phyloP scores from a whole-genome alignment of 1,139 yeast species.

The Suhomyces guaymorum region DNA sequence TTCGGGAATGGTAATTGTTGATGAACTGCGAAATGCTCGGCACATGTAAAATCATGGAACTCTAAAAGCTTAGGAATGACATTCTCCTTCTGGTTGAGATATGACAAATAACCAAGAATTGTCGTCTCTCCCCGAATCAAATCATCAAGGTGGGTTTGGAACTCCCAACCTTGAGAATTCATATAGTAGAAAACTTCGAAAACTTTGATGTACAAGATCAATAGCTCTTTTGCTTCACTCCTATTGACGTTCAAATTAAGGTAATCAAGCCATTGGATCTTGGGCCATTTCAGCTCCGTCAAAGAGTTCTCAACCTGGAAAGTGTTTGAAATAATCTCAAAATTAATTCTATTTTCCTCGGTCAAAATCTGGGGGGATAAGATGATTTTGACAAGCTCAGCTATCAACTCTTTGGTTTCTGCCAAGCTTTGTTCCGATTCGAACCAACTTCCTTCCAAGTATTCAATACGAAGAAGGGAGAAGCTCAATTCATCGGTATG shows the following conservation, averaged over 20 bases:
- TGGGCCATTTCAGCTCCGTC: conserved; percentile 36
- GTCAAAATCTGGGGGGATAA: conserved; percentile 13
- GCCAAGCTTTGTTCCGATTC: conserved; percentile 17
- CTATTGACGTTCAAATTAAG: conserved; percentile 26
- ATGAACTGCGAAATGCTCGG: conserved; percentile 34
- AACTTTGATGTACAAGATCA: conserved; percentile 34
- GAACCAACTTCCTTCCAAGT: conserved; percentile 33
- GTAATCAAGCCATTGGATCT: conserved; percentile 41
- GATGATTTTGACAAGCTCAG: conserved; percentile 15
- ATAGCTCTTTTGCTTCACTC: conserved; percentile 32
- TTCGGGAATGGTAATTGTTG: conserved; percentile 26
- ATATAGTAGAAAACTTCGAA: conserved; percentile 28
- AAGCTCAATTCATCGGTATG: conserved; percentile 26
- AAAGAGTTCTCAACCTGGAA: conserved; percentile 34
- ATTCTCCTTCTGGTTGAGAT: conserved; percentile 6
- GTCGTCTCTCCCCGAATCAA: conserved; percentile 2
- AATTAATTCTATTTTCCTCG: conserved; percentile 26
- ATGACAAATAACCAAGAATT: conserved; percentile 14
- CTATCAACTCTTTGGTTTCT: conserved; percentile 16
- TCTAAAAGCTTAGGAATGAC: conserved; percentile 16
- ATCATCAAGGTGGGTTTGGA: neutral
- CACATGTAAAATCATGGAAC: conserved; percentile 32
- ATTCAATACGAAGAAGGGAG: conserved; percentile 35
- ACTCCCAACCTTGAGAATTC: conserved; percentile 1
- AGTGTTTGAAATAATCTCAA: conserved; percentile 29